Conservation (phyloP, 2,329 filamentous ascomycete genomes). For the Phyllosticta citrichinensis region DNA sequence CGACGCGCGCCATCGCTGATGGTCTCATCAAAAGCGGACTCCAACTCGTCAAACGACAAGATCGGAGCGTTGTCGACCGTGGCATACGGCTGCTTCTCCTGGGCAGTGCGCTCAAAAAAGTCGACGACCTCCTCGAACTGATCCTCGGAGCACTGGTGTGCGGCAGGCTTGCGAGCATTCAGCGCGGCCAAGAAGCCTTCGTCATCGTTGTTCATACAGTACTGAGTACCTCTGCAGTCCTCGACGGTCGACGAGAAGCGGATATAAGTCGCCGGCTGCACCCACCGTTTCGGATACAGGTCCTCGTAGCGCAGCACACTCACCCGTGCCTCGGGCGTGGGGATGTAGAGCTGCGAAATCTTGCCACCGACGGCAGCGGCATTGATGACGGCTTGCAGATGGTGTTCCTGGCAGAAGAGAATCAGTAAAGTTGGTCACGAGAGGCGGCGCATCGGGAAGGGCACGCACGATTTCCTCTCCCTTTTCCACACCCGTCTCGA, state of each 20-base stretch:
- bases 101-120: constrained; percentile 82
- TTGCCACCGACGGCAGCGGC: constrained; percentile 51
- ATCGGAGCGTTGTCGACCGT: constrained; percentile 82
- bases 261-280: constrained; percentile 85
- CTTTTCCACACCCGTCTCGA: constrained; percentile 94
- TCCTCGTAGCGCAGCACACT: constrained; percentile 73
- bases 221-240: constrained; percentile 80
- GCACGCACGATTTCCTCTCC: constrained; percentile 89
- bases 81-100: constrained; percentile 77
- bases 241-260: constrained; percentile 97
- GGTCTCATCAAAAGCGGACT: constrained; percentile 53
- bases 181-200: constrained; percentile 72
- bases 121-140: constrained; percentile 92
- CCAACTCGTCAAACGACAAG: constrained; percentile 45
- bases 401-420: constrained; percentile 63
- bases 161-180: constrained; percentile 62
- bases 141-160: constrained; percentile 68
- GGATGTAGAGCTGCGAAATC: constrained; percentile 55
- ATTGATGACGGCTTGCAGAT: constrained; percentile 78
- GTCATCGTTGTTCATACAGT: constrained; percentile 92
- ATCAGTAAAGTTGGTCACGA: not conserved
- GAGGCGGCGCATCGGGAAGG: constrained; percentile 13
- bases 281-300: constrained; percentile 70
- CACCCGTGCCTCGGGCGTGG: constrained; percentile 54
- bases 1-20: constrained; percentile 44